Conservation (phyloP, 108 stramenopile species). For the Discostella pseudostelligera region DNA sequence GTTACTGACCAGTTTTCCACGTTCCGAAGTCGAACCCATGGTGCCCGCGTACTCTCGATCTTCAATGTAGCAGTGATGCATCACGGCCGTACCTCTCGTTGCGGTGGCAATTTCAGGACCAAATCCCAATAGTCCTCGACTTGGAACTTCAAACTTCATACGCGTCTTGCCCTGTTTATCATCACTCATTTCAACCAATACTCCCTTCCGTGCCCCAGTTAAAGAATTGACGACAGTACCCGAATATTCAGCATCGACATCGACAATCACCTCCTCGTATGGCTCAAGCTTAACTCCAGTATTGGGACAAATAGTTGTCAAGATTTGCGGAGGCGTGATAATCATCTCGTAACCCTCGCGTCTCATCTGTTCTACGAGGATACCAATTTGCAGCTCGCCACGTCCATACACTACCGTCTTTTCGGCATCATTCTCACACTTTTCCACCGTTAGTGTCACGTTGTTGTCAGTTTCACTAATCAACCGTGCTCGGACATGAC, state of each 20-base stretch:
- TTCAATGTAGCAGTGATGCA: conserved; percentile 88
- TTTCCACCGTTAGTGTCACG: conserved; percentile 84
- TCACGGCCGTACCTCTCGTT: conserved; percentile 90
- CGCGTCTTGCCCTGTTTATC: conserved; percentile 81
- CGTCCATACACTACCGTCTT: conserved; percentile 72
- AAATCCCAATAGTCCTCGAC: conserved; percentile 94
- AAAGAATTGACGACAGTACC: conserved; percentile 88
- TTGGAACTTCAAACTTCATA: conserved; percentile 91
- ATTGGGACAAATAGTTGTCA: conserved; percentile 71
- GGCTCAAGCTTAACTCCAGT: conserved; percentile 86
- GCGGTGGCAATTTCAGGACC: conserved; percentile 87
- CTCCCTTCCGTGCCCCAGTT: conserved; percentile 90
- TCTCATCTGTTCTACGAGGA: conserved; percentile 96
- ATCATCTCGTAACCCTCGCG: conserved; percentile 96
- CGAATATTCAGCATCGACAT: conserved; percentile 86
- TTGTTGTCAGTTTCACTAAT: conserved; percentile 92
- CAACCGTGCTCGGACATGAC: conserved; percentile 85
- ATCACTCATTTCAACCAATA: conserved; percentile 81
- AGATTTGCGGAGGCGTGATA: conserved; percentile 90
- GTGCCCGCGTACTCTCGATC: conserved; percentile 81
- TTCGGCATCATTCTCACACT: conserved; percentile 65
- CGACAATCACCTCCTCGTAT: conserved; percentile 93
- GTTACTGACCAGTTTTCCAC: conserved; percentile 89
- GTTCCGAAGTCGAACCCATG: conserved; percentile 70
- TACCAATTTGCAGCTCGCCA: conserved; percentile 93